Evolutionary conservation across 176 grass and related monocot species (phyloP), one percentile per base, ranked within the genome.

Genomic region (Melocanna baccifera): DNA sequence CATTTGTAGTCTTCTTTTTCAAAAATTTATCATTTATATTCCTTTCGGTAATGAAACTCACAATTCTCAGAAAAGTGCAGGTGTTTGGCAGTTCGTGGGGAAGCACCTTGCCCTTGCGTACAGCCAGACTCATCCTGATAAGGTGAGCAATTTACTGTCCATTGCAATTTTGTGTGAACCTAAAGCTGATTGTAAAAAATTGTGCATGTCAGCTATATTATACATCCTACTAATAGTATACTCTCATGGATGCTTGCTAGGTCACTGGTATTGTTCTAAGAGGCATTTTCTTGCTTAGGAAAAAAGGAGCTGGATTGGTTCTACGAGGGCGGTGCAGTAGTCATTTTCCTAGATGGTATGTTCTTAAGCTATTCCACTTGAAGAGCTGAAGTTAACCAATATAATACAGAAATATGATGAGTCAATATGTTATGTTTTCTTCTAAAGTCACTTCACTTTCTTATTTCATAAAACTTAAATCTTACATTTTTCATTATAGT

Each of bases 11-110:
- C 1, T 6, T 18, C 3, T 91, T 91, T 47, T 20, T 16, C 14
- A 55, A 51, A 0, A 16, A 34, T 22, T 13, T 67, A 26, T 52
- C 25, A 4, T 5, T 16, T 32, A 0, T n/a, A 4, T 77, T 13
- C 2, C 77, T 22, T 58, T 62, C 23, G 18, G 59, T 28, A 50
- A 11, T 23, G 14, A 14, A 39, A 37, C 9, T 84, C 19, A 84
- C 37, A 6, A 18, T 55, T 83, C n/a, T 16, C 6, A 7, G 18
- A 42, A 80, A 28, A 68, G 63, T 87, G 78, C 32, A 99, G 96
- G 97, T 99, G 30, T 99, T 99, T 77, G 97, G 97, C 34, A 93
- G 93, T 57, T 99, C 93, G 7, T 99, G 93, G 97, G 96, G 97
- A 84, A 99, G 97, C 84, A 99, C 93, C 25, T 94, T 99, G 80